A percentile compares a stretch with the other conserved stretches of the same genome.
Evolutionary conservation across 2,329 filamentous ascomycete species (phyloP).

Genomic region (Ophiostoma pallidulum): DNA sequence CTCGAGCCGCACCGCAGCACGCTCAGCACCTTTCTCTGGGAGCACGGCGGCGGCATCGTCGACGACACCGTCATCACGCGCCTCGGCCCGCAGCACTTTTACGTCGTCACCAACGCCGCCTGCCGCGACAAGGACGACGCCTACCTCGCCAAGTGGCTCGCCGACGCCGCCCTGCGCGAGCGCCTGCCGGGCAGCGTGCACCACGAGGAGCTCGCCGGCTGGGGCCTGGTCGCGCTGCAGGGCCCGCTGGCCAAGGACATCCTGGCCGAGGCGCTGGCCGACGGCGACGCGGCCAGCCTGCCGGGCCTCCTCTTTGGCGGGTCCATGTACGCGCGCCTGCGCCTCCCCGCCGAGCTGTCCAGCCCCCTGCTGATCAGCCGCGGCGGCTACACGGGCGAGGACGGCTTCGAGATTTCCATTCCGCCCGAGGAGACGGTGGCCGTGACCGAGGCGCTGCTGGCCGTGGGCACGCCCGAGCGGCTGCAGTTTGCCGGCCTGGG

Average conservation of each 20-base stretch:
- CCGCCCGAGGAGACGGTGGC: slow-evolving; percentile 53
- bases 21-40: slow-evolving; percentile 74
- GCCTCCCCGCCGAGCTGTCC: slow-evolving; percentile 37
- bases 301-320: slow-evolving; percentile 73
- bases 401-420: slow-evolving; percentile 94
- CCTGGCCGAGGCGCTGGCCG: slow-evolving; percentile 52
- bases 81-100: slow-evolving; percentile 65
- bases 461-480: slow-evolving; percentile 47
- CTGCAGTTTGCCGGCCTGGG: slow-evolving; percentile 81
- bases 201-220: slow-evolving; percentile 50
- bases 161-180: slow-evolving; percentile 33
- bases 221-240: slow-evolving; percentile 81
- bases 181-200: slow-evolving; percentile 18
- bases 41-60: slow-evolving; percentile 69
- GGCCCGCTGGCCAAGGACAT: slow-evolving; percentile 68
- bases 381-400: slow-evolving; percentile 94
- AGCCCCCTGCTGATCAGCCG: slow-evolving; percentile 64
- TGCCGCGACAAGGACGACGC: slow-evolving; percentile 80
- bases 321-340: slow-evolving; percentile 56
- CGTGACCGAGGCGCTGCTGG: slow-evolving; percentile 61
- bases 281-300: slow-evolving; percentile 44
- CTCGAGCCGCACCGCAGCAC: slow-evolving; percentile 63
- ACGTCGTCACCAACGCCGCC: slow-evolving; percentile 91
- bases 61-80: slow-evolving; percentile 90
- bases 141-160: slow-evolving; percentile 65